These are phyloP conservation scores for Kodamaea anthophila DNA, from an alignment of 1,139 yeast genomes.

Conservation along the genomic window DNA sequence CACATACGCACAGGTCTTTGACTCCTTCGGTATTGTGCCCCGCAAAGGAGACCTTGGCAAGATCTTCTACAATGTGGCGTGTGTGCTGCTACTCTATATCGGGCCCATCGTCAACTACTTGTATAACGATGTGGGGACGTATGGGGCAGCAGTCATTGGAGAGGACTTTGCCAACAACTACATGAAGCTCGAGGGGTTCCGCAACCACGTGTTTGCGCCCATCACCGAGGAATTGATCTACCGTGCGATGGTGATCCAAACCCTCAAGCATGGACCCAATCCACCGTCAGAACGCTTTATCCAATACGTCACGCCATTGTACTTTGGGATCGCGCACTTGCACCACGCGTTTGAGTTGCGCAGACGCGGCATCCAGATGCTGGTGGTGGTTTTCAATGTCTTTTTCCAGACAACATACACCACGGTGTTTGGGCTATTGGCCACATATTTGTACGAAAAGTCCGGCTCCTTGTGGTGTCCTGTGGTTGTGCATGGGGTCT, in stretches of 20 bases:
- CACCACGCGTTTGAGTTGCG: slow-evolving; percentile 71
- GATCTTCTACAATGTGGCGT: slow-evolving; percentile 17
- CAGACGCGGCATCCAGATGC: slow-evolving; percentile 19
- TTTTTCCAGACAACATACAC: slow-evolving; percentile 68
- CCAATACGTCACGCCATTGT: slow-evolving; percentile 46
- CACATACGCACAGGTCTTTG: slow-evolving; percentile 3
- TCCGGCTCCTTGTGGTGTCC: slow-evolving; percentile 58
- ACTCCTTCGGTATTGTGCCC: slow-evolving; percentile 23
- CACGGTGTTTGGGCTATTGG: slow-evolving; percentile 70
- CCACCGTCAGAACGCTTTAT: slow-evolving; percentile 4
- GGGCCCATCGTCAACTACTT: slow-evolving; percentile 54
- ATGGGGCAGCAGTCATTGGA: slow-evolving; percentile 4
- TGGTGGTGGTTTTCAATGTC: slow-evolving; percentile 35
- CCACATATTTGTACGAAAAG: slow-evolving; percentile 53
- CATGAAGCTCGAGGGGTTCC: slow-evolving; percentile 41
- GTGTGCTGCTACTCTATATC: slow-evolving; percentile 42
- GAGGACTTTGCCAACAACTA: slow-evolving; percentile 20
- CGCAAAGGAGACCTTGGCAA: slow-evolving; percentile 25
- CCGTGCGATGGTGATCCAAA: slow-evolving; percentile 50
- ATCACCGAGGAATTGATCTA: slow-evolving; percentile 82
- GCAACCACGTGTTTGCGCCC: slow-evolving; percentile 78
- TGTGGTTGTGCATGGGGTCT: slow-evolving; percentile 59
- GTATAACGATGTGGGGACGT: slow-evolving; percentile 8
- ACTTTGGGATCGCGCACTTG: slow-evolving; percentile 87
- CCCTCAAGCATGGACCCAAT: slow-evolving; percentile 3